Conservation (phyloP, 495 filamentous ascomycete genomes). For the Aspergillus biplanus region DNA sequence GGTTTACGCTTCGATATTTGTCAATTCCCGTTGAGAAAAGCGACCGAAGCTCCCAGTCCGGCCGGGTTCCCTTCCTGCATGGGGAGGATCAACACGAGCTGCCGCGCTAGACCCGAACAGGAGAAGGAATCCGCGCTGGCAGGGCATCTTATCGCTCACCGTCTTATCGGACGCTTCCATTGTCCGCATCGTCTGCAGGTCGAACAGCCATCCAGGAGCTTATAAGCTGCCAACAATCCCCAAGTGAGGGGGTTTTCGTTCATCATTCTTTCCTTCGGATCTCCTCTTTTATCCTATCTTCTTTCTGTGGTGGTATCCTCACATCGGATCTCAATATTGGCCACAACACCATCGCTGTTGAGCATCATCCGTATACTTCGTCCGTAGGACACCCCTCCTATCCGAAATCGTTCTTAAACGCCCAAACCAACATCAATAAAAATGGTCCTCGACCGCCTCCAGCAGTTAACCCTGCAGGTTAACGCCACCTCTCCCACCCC, state of each 20-base stretch:
- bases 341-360: neutral
- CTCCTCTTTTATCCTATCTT: neutral
- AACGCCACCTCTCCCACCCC: constrained; percentile 57
- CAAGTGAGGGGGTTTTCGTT: constrained; percentile 2
- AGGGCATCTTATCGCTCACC: constrained; percentile 5
- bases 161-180: constrained; percentile 20
- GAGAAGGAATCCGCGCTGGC: constrained; percentile 23
- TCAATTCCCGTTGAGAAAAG: too few relatives aligned
- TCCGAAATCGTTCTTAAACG: neutral
- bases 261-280: neutral
- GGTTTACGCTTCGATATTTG: too few relatives aligned
- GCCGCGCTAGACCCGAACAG: constrained; percentile 11
- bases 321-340: neutral
- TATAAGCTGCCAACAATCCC: constrained; percentile 8
- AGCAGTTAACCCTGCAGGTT: constrained; percentile 69
- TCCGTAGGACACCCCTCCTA: neutral
- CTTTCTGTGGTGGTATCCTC: neutral
- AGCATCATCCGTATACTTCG: neutral
- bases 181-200: neutral
- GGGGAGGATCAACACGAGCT: constrained; percentile 7
- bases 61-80: constrained; percentile 15
- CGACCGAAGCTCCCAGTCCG: too few relatives aligned
- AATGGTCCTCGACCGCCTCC: constrained; percentile 72
- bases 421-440: constrained; percentile 4
- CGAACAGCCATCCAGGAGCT: neutral